A percentile compares a stretch with the other conserved stretches of the same genome.
Evolutionary conservation across 805 yeast genomes (phyloP).

Genomic region (Soucietia sequanensis): DNA sequence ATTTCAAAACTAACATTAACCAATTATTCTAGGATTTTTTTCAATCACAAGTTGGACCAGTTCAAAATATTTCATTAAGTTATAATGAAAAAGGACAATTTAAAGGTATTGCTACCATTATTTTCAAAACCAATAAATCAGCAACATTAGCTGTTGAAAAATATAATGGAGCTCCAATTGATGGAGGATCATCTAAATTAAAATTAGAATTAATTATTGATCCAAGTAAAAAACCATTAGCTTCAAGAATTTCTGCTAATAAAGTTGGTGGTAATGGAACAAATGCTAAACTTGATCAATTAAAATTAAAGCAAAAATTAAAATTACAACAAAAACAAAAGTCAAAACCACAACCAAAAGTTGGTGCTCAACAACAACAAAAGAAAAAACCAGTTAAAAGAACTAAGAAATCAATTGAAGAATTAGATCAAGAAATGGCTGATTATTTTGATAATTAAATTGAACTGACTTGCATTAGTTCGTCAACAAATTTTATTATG

Average conservation of each 20-base stretch:
- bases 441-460: slow-evolving; percentile 68
- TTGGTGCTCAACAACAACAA: slow-evolving; percentile 11
- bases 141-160: slow-evolving; percentile 79
- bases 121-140: slow-evolving; percentile 64
- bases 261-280: slow-evolving; percentile 29
- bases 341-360: slow-evolving; percentile 21
- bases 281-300: slow-evolving; percentile 7
- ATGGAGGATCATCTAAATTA: slow-evolving; percentile 76
- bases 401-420: slow-evolving; percentile 76
- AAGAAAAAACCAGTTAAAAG: slow-evolving; percentile 37
- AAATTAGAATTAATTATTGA: slow-evolving; percentile 81
- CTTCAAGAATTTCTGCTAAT: slow-evolving; percentile 68
- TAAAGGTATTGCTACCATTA: slow-evolving; percentile 86
- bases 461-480: no score
- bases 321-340: slow-evolving; percentile 16
- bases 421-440: slow-evolving; percentile 97
- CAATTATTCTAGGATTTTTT: slow-evolving; percentile 74
- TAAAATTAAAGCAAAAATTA: slow-evolving; percentile 6
- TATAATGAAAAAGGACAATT: slow-evolving; percentile 89
- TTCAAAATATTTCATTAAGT: slow-evolving; percentile 63
- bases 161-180: slow-evolving; percentile 92
- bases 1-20: slow-evolving; percentile 12
- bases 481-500: no score
- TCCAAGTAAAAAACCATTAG: slow-evolving; percentile 72
- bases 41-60: slow-evolving; percentile 83